Percentiles rank a stretch among this genome's conserved stretches.
Conservation (phyloP, 2,329 filamentous ascomycete genomes). For the Cryphonectria nitschkei region DNA sequence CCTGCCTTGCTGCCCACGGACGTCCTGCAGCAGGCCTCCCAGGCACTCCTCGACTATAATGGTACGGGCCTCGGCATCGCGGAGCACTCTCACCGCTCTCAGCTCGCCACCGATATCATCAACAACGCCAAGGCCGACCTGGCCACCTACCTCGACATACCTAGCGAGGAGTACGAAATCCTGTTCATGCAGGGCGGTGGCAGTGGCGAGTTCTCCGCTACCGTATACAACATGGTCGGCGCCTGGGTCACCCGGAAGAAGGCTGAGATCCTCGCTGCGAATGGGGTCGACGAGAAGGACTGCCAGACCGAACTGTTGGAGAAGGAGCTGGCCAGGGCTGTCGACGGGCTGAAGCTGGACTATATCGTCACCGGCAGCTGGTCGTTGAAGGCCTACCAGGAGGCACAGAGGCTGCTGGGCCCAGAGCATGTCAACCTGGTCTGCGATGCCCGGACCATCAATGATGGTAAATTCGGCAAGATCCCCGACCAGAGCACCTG, state of each 20-base stretch:
- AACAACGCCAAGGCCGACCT: slow-evolving; percentile 78
- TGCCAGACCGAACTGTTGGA: slow-evolving; percentile 60
- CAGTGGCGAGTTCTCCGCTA: slow-evolving; percentile 81
- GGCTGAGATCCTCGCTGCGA: slow-evolving; percentile 59
- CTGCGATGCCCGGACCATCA: slow-evolving; percentile 65
- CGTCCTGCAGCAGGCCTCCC: slow-evolving; percentile 76
- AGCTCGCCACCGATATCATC: slow-evolving; percentile 77
- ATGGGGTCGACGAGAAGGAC: slow-evolving; percentile 53
- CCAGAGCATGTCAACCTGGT: slow-evolving; percentile 80
- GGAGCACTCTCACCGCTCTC: slow-evolving; percentile 88
- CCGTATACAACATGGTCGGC: slow-evolving; percentile 81
- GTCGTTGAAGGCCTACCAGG: slow-evolving; percentile 87
- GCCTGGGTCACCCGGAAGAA: slow-evolving; percentile 78
- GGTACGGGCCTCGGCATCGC: slow-evolving; percentile 81
- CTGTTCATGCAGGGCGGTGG: slow-evolving; percentile 89
- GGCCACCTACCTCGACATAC: slow-evolving; percentile 75
- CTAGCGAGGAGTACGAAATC: slow-evolving; percentile 78
- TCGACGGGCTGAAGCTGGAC: slow-evolving; percentile 77
- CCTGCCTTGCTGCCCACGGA: slow-evolving; percentile 83
- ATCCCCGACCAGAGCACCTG: slow-evolving; percentile 80
- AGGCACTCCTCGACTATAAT: slow-evolving; percentile 81
- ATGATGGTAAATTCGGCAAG: slow-evolving; percentile 81
- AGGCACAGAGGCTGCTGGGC: slow-evolving; percentile 78
- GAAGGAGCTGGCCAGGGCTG: slow-evolving; percentile 65
- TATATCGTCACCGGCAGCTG: slow-evolving; percentile 91